Evolutionary conservation across 768 basidiomycete genomes (phyloP).

Genomic region (Kwoniella dendrophila): DNA sequence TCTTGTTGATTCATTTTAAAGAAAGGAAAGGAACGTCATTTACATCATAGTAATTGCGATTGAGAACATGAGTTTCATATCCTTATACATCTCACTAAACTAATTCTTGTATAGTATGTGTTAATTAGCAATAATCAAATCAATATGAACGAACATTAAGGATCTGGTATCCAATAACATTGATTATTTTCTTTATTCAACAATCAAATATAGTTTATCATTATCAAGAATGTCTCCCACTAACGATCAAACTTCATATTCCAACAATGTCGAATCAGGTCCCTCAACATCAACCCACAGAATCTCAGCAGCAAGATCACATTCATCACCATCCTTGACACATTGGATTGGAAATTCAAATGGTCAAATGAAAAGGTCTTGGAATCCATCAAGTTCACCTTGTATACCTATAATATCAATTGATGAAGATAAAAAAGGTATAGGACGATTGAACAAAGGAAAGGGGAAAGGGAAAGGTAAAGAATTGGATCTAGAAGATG

Average conservation of each 20-base stretch:
- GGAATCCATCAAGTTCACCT: slow-evolving; percentile 11
- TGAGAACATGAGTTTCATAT: too few relatives aligned
- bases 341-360: slow-evolving; percentile 13
- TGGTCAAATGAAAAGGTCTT: slow-evolving; percentile 13
- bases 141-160: too few relatives aligned
- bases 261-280: not conserved
- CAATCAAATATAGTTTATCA: not conserved
- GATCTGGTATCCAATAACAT: too few relatives aligned
- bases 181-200: too few relatives aligned
- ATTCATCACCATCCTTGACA: slow-evolving; percentile 12
- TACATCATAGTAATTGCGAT: too few relatives aligned
- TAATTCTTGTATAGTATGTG: too few relatives aligned
- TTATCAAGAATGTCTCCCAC: not conserved
- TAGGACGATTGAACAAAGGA: slow-evolving; percentile 3
- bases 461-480: slow-evolving; percentile 12
- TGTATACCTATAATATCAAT: not conserved
- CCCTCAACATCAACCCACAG: not conserved
- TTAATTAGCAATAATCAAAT: too few relatives aligned
- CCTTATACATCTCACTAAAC: too few relatives aligned
- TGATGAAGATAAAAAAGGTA: slow-evolving; percentile 12
- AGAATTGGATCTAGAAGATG: slow-evolving; percentile 7
- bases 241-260: too few relatives aligned
- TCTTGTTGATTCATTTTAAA: not conserved
- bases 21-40: not conserved
- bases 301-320: slow-evolving; percentile 1